Conservation (phyloP, 2,329 filamentous ascomycete genomes). For the Fusarium anthophilum region DNA sequence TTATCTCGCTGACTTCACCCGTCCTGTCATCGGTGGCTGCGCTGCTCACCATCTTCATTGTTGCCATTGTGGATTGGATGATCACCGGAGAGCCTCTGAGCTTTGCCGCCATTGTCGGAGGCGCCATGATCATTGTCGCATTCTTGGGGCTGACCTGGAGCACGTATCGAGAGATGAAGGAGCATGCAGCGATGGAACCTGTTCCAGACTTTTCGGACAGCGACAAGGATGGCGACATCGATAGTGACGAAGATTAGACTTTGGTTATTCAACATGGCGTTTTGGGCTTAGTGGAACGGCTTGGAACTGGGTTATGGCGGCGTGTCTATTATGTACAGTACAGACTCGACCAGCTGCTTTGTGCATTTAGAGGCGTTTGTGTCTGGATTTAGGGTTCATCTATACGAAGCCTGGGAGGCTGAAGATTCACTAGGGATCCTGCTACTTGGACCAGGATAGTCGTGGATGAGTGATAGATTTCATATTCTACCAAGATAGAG, state of each 20-base stretch:
- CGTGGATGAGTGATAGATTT: conserved; percentile 2
- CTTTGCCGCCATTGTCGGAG: conserved; percentile 80
- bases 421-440: not conserved
- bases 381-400: conserved; percentile 20
- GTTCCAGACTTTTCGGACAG: conserved; percentile 57
- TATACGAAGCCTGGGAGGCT: not conserved
- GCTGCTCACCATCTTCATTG: conserved; percentile 94
- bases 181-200: conserved; percentile 74
- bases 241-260: conserved; percentile 43
- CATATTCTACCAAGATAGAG: conserved; percentile 14
- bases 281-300: not conserved
- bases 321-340: not conserved
- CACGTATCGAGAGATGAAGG: conserved; percentile 91
- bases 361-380: conserved; percentile 30
- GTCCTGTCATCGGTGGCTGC: conserved; percentile 93
- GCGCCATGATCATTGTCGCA: conserved; percentile 84
- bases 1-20: conserved; percentile 92
- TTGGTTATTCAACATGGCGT: conserved; percentile 7
- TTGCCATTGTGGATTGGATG: conserved; percentile 90
- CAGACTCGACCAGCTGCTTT: conserved; percentile 9
- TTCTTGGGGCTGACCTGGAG: conserved; percentile 91
- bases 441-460: not conserved
- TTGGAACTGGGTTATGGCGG: not conserved
- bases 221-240: conserved; percentile 57
- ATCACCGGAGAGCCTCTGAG: conserved; percentile 81